These are phyloP conservation scores for Austroboletus eburneus DNA, from an alignment of 768 basidiomycete species.

Conservation along the genomic window DNA sequence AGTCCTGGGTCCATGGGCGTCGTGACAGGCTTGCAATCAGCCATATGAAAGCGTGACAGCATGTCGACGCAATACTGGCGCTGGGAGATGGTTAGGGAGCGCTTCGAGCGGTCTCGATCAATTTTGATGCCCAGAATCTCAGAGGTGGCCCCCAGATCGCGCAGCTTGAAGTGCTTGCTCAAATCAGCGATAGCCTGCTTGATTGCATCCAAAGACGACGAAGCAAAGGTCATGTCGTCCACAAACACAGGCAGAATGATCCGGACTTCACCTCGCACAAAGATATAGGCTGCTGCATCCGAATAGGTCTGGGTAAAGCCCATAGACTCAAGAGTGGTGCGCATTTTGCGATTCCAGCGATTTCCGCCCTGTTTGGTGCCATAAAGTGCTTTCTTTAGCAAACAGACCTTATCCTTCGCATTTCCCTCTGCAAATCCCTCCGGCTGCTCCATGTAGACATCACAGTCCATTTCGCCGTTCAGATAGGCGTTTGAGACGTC, in stretches of 20 bases:
- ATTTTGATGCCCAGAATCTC: conserved; percentile 26
- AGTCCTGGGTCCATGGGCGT: conserved; percentile 16
- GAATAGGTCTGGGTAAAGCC: no score
- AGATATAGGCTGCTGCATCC: no score
- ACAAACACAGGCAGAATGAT: no score
- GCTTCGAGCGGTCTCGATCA: conserved; percentile 3
- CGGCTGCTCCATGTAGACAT: not conserved
- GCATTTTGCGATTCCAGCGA: no score
- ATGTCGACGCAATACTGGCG: conserved; percentile 17
- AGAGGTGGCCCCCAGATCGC: conserved; percentile 11
- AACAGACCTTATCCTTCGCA: not conserved
- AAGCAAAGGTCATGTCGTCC: no score
- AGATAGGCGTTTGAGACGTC: not conserved
- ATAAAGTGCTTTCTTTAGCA: no score
- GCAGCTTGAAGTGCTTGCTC: conserved; percentile 1
- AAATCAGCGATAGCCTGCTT: not conserved
- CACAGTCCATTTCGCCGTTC: not conserved
- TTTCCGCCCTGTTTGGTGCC: no score
- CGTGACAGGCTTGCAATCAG: conserved; percentile 14
- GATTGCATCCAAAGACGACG: no score
- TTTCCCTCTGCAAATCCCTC: not conserved
- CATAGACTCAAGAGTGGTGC: no score
- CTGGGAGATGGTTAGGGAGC: conserved; percentile 16
- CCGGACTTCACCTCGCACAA: no score
- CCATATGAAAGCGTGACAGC: conserved; percentile 18